phyloP scores from a whole-genome alignment of 2,329 filamentous ascomycete genomes.

The Calcarisporium arbuscula region DNA sequence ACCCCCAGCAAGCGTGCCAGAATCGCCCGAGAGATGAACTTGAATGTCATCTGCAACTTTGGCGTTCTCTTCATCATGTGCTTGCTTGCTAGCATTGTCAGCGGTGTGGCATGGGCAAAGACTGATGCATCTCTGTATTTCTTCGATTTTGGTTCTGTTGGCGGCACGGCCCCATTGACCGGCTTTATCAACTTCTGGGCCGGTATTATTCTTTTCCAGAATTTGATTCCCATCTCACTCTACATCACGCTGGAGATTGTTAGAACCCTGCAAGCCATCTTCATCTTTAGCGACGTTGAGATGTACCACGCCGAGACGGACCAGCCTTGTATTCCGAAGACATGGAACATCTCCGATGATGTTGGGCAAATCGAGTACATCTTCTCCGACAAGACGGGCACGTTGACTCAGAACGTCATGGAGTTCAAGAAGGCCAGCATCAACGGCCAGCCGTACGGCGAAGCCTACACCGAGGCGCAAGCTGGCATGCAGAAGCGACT shows the following conservation, averaged over 20 bases:
- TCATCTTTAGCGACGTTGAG: constrained; percentile 91
- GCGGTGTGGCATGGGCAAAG: constrained; percentile 76
- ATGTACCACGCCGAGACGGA: constrained; percentile 98
- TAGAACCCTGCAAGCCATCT: constrained; percentile 84
- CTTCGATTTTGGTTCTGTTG: constrained; percentile 84
- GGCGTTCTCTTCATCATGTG: constrained; percentile 85
- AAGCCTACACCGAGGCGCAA: constrained; percentile 95
- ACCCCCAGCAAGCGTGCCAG: constrained; percentile 91
- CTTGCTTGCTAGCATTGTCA: constrained; percentile 73
- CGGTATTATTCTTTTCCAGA: constrained; percentile 90
- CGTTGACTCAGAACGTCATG: constrained; percentile 95
- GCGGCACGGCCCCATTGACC: constrained; percentile 65
- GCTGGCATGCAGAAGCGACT: constrained; percentile 91
- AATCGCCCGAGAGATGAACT: constrained; percentile 90
- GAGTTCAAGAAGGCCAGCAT: constrained; percentile 98
- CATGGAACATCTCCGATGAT: constrained; percentile 98
- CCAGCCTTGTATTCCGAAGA: constrained; percentile 92
- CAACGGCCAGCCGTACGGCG: constrained; percentile 92
- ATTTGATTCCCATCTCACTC: constrained; percentile 95
- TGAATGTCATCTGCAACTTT: constrained; percentile 97
- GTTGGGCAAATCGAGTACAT: constrained; percentile 98
- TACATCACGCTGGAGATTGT: constrained; percentile 98
- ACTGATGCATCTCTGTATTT: constrained; percentile 66
- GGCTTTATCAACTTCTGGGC: constrained; percentile 98
- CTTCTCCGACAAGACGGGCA: constrained; percentile 97